Conservation (phyloP, 148 eudicot genomes). For the Chenopodium quinoa region DNA sequence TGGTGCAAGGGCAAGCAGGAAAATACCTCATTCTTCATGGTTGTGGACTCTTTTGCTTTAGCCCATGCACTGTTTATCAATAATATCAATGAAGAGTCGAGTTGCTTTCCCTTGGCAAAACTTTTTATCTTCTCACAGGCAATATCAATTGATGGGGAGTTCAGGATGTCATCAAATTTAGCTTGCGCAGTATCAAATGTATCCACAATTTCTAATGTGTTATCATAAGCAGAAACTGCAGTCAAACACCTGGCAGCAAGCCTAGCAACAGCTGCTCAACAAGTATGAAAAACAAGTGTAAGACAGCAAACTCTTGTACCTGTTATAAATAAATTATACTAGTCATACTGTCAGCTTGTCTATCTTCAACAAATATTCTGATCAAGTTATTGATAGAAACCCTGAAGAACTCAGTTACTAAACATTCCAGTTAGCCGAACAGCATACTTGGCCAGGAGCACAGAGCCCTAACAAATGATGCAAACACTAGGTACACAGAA, state of each 20-base stretch:
- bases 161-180: constrained; percentile 80
- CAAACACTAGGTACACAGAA: not conserved
- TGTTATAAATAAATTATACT: not conserved
- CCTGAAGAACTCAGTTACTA: not conserved
- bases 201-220: constrained; percentile 74
- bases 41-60: constrained; percentile 76
- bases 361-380: not conserved
- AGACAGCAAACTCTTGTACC: not conserved
- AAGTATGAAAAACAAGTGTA: not conserved
- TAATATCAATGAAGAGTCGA: constrained; percentile 85
- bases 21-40: constrained; percentile 88
- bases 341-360: not conserved
- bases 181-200: constrained; percentile 83
- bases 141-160: constrained; percentile 76
- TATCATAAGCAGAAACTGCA: constrained; percentile 92
- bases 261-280: constrained; percentile 71
- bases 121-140: constrained; percentile 92
- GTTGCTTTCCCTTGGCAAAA: constrained; percentile 90
- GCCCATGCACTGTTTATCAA: constrained; percentile 96
- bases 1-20: not conserved
- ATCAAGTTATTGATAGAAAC: constrained; percentile 2
- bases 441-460: not conserved
- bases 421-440: not conserved
- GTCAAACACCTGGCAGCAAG: constrained; percentile 92
- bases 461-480: not conserved